A percentile compares a stretch with the other conserved stretches of the same genome.
Evolutionary conservation across 495 filamentous ascomycete species (phyloP).

Genomic region (Gamarada debralockiae): DNA sequence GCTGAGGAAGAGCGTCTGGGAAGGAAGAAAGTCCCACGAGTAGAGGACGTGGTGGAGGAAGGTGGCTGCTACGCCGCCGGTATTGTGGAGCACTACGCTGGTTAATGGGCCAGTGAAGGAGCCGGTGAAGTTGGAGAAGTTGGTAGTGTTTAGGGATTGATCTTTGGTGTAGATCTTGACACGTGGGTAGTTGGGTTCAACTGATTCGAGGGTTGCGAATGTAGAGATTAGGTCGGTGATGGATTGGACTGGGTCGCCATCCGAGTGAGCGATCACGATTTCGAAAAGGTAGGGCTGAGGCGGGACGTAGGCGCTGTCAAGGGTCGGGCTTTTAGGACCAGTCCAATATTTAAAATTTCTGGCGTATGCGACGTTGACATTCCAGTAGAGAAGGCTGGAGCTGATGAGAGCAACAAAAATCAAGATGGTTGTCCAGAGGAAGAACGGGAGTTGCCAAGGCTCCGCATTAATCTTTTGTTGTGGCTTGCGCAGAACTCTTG

Average conservation of each 20-base stretch:
- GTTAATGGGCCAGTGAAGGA: neutral
- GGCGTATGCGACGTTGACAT: slow-evolving; percentile 14
- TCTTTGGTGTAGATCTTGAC: slow-evolving; percentile 22
- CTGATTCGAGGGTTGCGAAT: neutral
- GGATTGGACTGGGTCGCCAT: slow-evolving; percentile 6
- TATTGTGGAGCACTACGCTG: slow-evolving; percentile 31
- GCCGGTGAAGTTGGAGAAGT: neutral
- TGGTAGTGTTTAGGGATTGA: slow-evolving; percentile 1
- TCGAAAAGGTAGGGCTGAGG: slow-evolving; percentile 17
- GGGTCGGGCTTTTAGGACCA: neutral
- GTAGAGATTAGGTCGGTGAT: slow-evolving; percentile 5
- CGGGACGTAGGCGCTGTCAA: slow-evolving; percentile 13
- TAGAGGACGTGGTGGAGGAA: slow-evolving; percentile 40
- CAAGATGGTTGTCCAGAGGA: slow-evolving; percentile 12
- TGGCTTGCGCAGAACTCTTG: slow-evolving; percentile 8
- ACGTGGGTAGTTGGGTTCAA: neutral
- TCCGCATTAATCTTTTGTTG: slow-evolving; percentile 5
- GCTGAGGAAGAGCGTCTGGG: slow-evolving; percentile 37
- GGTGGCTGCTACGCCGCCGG: slow-evolving; percentile 36
- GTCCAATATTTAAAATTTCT: slow-evolving; percentile 5
- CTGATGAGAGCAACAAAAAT: slow-evolving; percentile 17
- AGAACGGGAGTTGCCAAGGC: slow-evolving; percentile 16
- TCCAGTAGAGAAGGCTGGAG: slow-evolving; percentile 17
- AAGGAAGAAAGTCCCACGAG: slow-evolving; percentile 36
- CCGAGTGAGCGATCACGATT: slow-evolving; percentile 18